A percentile compares a stretch with the other conserved stretches of the same genome.
These are phyloP conservation scores for Thecaphora frezii DNA, from an alignment of 1,284 basidiomycete genomes.

Conservation along the genomic window DNA sequence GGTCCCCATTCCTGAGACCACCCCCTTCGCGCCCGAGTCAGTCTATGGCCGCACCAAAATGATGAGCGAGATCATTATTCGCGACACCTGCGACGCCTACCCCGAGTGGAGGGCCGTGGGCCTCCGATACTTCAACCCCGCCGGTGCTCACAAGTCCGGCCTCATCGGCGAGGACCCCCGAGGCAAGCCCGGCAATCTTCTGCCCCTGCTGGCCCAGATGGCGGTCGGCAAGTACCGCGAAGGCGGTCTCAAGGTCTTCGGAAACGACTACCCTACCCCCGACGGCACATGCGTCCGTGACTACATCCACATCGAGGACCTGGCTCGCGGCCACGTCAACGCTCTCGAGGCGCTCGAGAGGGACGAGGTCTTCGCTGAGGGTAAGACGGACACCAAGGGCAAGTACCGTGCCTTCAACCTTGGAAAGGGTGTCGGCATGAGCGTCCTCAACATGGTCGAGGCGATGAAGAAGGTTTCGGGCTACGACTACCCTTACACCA, in stretches of 20 bases:
- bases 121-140: slow-evolving; percentile 95
- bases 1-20: slow-evolving; percentile 93
- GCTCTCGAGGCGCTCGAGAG: slow-evolving; percentile 82
- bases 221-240: slow-evolving; percentile 85
- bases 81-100: slow-evolving; percentile 82
- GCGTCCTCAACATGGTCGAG: slow-evolving; percentile 88
- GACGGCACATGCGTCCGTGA: slow-evolving; percentile 83
- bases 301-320: slow-evolving; percentile 95
- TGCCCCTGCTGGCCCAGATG: slow-evolving; percentile 93
- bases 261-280: slow-evolving; percentile 93
- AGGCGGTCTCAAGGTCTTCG: slow-evolving; percentile 84
- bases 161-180: slow-evolving; percentile 92
- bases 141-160: slow-evolving; percentile 93
- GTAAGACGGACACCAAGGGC: slow-evolving; percentile 59
- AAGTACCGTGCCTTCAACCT: slow-evolving; percentile 92
- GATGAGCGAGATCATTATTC: slow-evolving; percentile 87
- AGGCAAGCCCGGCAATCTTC: slow-evolving; percentile 90
- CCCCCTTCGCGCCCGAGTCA: slow-evolving; percentile 83
- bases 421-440: slow-evolving; percentile 88
- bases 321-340: slow-evolving; percentile 88
- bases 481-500: slow-evolving; percentile 74
- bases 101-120: slow-evolving; percentile 78
- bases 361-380: slow-evolving; percentile 63
- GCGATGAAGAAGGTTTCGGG: slow-evolving; percentile 92
- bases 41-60: slow-evolving; percentile 95